Base-by-base conservation (phyloP, 1,284 basidiomycete species). In the Leccinum griseonigrum region DNA sequence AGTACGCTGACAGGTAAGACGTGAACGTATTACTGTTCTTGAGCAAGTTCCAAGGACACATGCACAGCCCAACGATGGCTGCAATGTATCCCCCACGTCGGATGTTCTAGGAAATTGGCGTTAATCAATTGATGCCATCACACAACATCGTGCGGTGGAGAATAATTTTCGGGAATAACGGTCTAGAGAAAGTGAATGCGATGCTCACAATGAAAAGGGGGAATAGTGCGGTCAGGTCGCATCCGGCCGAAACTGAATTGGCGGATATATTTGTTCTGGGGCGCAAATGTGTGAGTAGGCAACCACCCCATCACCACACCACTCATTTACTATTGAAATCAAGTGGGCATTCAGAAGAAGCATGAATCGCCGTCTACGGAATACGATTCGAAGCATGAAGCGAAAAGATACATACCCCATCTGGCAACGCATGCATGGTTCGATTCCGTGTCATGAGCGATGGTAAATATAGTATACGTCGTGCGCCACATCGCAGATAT, bases 181-280 rank as follows among this genome's bases (percentile, higher is more conserved):
- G 26, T 38, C 36, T 38, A 11, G 14, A 50, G 22, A 8, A 28
- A 28, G 48, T 8, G 57, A 59, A 32, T 53, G 53, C 29, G 55
- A 60, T 36, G 76, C 81, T 32, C 65, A 85, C 85, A 71, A 95
- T 87, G 77, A 86, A 95, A 32, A 88, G 86, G 60, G 93, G 91
- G 67, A 86, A 79, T 38, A 94, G 80, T 3, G 92, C 87, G 1
- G 92, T 94, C 66, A 95, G 77, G 75, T 95, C 93, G 69, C 91
- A 92, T 6, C 94, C 92, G 4, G 92, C 92, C 40, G 86, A 89
- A 66, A 95, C 85, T 3, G 89, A 90, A 78, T 95, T 95, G 57
- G 94, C 92, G 11, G 90, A 89, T 68, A 94, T 90, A 74, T 92
- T 93, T 51, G 87, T 90, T 31, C 87, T 87, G 48, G 13, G 48